Base-by-base conservation (phyloP, 805 yeast genomes). In the Ogataea methylovora region DNA sequence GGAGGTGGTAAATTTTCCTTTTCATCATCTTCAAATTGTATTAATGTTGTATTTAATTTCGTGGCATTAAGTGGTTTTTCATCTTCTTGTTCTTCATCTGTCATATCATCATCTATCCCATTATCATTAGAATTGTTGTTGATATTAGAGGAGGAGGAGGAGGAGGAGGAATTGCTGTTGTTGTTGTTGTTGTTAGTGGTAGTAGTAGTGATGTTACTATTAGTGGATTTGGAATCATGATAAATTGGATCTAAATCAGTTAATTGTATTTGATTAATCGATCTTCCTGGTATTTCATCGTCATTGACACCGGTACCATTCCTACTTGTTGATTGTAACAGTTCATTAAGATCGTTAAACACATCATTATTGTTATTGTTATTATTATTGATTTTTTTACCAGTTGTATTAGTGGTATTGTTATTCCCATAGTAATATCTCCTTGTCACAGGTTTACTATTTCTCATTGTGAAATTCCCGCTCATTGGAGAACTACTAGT, bases 21-120 rank as follows among this genome's bases (percentile, higher is more conserved):
- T 34, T 52, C 56, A 19, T 56, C 56, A 24, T 65, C 73, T 37
- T 67, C 71, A n/a, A 73, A 40, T 39, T 69, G 71, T 30, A 73
- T 72, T 16, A 73, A 63, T 27, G 76, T 61, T 4, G 79, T 73
- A 43, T 71, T 73, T 27, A 69, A 53, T 45, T 73, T 73, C 5
- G 71, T 69, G n/a, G 79, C 79, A 36, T 51, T 50, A 15, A 57
- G 39, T 13, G 63, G 62, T 7, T 39, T 54, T 61, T 61, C 71
- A 58, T 67, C 41, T 16, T 40, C 14, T 12, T 16, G 4, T 68
- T 69, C 2, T 68, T 63, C 35, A 13, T 28, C 33, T 7, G 25
- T 30, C 3, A 15, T 45, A 14, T 45, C 43, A 25, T 44, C 48
- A 22, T 40, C 16, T 10, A 18, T 27, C 24, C 5, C 24, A 5